Evolutionary conservation across 2,329 filamentous ascomycete species (phyloP).

Genomic region (Penicillium janthinellum): DNA sequence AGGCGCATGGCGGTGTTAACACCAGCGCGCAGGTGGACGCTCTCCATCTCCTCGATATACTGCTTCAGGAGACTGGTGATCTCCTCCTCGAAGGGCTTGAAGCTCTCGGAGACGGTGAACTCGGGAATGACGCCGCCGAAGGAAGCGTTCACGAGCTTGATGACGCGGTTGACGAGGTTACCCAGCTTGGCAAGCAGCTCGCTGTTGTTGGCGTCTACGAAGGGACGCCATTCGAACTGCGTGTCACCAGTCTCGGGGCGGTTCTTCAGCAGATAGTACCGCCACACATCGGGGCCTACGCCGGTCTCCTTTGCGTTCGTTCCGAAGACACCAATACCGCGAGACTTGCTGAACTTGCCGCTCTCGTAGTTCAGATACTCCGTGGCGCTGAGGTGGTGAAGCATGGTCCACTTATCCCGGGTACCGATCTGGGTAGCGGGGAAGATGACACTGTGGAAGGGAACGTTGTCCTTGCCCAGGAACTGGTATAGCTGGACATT

Average conservation of each 20-base stretch:
- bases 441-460: slow-evolving; percentile 90
- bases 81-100: slow-evolving; percentile 45
- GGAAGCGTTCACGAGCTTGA: slow-evolving; percentile 72
- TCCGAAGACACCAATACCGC: slow-evolving; percentile 87
- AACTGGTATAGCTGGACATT: slow-evolving; percentile 90
- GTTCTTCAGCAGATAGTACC: slow-evolving; percentile 84
- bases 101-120: slow-evolving; percentile 44
- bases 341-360: slow-evolving; percentile 90
- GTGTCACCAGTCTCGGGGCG: slow-evolving; percentile 84
- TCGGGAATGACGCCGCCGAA: slow-evolving; percentile 60
- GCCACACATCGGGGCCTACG: slow-evolving; percentile 83
- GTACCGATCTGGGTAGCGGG: slow-evolving; percentile 85
- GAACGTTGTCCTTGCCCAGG: slow-evolving; percentile 90
- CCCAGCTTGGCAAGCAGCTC: slow-evolving; percentile 75
- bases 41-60: slow-evolving; percentile 61
- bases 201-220: slow-evolving; percentile 84
- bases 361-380: slow-evolving; percentile 88
- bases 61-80: slow-evolving; percentile 56
- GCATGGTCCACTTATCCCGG: slow-evolving; percentile 81
- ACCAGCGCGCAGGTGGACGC: slow-evolving; percentile 61
- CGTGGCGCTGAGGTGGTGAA: slow-evolving; percentile 84
- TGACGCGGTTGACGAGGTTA: slow-evolving; percentile 72
- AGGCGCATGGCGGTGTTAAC: slow-evolving; percentile 58
- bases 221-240: slow-evolving; percentile 85
- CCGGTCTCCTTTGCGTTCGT: slow-evolving; percentile 86